A percentile compares a stretch with the other conserved stretches of the same genome.
phyloP scores from a whole-genome alignment of 805 yeast genomes.

The Yueomyces sinensis region DNA sequence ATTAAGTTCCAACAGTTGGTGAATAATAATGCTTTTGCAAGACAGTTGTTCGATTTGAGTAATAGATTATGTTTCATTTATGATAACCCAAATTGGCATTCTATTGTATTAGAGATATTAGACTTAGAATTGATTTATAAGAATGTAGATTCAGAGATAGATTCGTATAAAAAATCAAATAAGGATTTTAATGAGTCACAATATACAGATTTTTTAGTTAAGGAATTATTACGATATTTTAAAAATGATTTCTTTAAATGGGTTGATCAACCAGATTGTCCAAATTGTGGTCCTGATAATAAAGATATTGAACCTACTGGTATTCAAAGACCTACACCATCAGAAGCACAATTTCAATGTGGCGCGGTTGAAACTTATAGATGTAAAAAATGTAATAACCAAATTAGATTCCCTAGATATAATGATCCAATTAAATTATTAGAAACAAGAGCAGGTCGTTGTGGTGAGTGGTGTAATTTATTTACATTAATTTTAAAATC shows the following conservation, averaged over 20 bases:
- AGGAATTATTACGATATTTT: conserved; percentile 52
- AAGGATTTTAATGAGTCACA: conserved; percentile 14
- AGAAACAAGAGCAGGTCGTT: conserved; percentile 57
- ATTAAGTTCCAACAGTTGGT: conserved; percentile 9
- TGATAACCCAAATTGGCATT: conserved; percentile 33
- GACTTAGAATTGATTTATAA: conserved; percentile 46
- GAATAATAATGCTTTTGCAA: conserved; percentile 12
- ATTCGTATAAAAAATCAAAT: neutral
- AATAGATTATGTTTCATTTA: conserved; percentile 23
- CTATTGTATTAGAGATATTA: conserved; percentile 47
- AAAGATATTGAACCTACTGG: conserved; percentile 28
- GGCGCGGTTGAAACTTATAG: conserved; percentile 47
- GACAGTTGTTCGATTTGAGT: conserved; percentile 11
- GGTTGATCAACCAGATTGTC: conserved; percentile 63
- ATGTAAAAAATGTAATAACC: conserved; percentile 38
- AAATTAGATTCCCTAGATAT: conserved; percentile 61
- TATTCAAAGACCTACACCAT: conserved; percentile 28
- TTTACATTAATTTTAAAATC: conserved; percentile 60
- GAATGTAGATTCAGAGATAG: conserved; percentile 42
- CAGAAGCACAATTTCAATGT: conserved; percentile 37
- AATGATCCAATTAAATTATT: conserved; percentile 53
- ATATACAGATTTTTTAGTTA: conserved; percentile 44
- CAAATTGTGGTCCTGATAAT: conserved; percentile 32
- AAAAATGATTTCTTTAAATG: conserved; percentile 71
- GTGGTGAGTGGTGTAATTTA: conserved; percentile 94